phyloP scores from a whole-genome alignment of 1,284 basidiomycete species.

The Cutaneotrichosporon sp. region DNA sequence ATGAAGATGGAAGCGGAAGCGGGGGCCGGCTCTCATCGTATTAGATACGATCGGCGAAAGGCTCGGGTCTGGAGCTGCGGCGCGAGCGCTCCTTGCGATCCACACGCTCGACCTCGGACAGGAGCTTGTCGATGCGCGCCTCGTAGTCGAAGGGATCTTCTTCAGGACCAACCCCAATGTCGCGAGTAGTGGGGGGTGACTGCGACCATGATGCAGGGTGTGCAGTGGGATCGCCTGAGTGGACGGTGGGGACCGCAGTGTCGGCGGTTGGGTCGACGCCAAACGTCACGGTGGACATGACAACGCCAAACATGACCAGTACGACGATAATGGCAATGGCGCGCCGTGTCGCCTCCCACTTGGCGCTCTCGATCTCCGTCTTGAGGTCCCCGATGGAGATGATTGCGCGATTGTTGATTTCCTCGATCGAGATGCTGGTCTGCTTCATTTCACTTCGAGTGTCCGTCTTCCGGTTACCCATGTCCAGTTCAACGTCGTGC shows the following conservation, averaged over 20 bases:
- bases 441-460: slow-evolving; percentile 80
- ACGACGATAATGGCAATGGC: slow-evolving; percentile 56
- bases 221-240: slow-evolving; percentile 14
- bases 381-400: slow-evolving; percentile 81
- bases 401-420: slow-evolving; percentile 77
- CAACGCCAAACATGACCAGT: slow-evolving; percentile 15
- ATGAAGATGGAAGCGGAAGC: not conserved
- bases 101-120: slow-evolving; percentile 7
- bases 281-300: slow-evolving; percentile 14
- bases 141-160: slow-evolving; percentile 33
- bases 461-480: slow-evolving; percentile 91
- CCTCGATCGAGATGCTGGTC: slow-evolving; percentile 84
- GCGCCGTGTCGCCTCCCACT: slow-evolving; percentile 85
- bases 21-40: no score
- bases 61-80: slow-evolving; percentile 5
- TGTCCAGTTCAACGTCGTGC: slow-evolving; percentile 76
- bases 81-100: slow-evolving; percentile 8
- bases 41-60: slow-evolving; percentile 14
- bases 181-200: slow-evolving; percentile 24
- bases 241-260: not conserved
- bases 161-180: slow-evolving; percentile 37
- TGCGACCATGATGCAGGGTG: slow-evolving; percentile 4
- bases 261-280: slow-evolving; percentile 2
- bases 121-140: slow-evolving; percentile 22
- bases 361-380: slow-evolving; percentile 78